Conservation (phyloP, 2,329 filamentous ascomycete genomes). For the Colletotrichum gloeosporioides region DNA sequence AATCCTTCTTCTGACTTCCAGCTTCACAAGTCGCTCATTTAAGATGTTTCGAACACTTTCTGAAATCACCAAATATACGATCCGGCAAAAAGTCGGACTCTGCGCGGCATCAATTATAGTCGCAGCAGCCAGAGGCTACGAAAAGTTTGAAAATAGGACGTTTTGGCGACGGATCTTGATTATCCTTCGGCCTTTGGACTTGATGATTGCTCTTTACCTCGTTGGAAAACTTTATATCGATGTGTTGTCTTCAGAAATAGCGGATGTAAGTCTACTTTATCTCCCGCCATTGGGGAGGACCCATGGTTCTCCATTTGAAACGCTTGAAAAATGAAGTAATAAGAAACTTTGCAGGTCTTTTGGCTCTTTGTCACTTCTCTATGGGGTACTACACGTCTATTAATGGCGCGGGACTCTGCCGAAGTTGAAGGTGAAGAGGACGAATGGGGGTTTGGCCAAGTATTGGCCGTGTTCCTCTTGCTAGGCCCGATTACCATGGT, state of each 20-base stretch:
- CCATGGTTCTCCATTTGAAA: no score
- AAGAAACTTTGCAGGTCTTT: no score
- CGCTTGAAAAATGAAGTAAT: no score
- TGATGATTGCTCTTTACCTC: not conserved
- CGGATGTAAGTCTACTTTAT: not conserved
- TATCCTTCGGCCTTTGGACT: not conserved
- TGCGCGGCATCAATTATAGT: not conserved
- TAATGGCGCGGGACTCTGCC: not conserved
- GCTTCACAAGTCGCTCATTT: not conserved
- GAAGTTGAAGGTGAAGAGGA: not conserved
- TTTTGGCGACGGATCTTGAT: not conserved
- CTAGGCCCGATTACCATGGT: not conserved
- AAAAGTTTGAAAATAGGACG: no score
- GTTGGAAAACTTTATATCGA: not conserved
- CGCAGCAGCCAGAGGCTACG: not conserved
- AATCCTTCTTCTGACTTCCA: not conserved
- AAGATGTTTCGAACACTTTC: not conserved
- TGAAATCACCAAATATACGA: not conserved
- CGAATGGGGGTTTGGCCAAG: not conserved
- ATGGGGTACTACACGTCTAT: not conserved
- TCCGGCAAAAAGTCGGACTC: not conserved
- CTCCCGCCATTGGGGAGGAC: no score
- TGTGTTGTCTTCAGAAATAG: not conserved
- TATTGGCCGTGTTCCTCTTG: not conserved
- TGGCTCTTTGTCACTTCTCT: not conserved